A percentile compares a stretch with the other conserved stretches of the same genome.
phyloP scores from a whole-genome alignment of 169 alveolate species.

The Eimeria tenella region DNA sequence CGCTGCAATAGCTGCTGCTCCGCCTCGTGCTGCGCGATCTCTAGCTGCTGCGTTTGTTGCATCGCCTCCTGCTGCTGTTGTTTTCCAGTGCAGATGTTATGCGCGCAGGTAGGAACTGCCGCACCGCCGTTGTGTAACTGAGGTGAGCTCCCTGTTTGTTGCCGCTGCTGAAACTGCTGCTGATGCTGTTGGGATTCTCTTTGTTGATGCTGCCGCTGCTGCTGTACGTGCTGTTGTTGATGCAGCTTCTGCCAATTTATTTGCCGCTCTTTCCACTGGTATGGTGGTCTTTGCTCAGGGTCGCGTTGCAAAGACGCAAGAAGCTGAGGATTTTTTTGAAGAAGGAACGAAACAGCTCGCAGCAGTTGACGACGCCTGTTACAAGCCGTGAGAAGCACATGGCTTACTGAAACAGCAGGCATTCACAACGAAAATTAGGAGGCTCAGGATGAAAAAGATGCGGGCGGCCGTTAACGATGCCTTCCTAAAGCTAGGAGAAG shows the following conservation, averaged over 20 bases:
- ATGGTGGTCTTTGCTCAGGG: not conserved
- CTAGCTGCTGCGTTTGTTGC: not conserved
- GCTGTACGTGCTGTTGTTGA: not conserved
- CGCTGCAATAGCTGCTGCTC: constrained; percentile 25
- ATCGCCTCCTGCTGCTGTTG: not conserved
- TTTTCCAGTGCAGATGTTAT: not conserved
- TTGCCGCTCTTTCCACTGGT: not conserved
- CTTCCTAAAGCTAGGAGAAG: too few relatives aligned
- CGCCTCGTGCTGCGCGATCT: not conserved
- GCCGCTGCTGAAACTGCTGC: constrained; percentile 28
- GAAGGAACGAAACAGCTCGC: constrained; percentile 47
- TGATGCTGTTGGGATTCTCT: not conserved
- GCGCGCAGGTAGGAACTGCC: not conserved
- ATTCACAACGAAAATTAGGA: not conserved
- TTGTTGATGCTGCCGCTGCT: not conserved
- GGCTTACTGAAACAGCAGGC: constrained; percentile 51
- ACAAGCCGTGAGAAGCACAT: constrained; percentile 38
- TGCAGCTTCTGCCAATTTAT: not conserved
- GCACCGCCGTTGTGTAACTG: not conserved
- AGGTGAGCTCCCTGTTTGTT: not conserved
- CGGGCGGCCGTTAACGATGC: too few relatives aligned
- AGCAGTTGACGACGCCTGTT: constrained; percentile 27
- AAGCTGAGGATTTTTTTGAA: constrained; percentile 16
- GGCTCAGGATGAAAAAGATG: too few relatives aligned
- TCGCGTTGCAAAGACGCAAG: constrained; percentile 5